Evolutionary conservation across 202 grass and related monocot species (phyloP).

Genomic region (Setaria italica): DNA sequence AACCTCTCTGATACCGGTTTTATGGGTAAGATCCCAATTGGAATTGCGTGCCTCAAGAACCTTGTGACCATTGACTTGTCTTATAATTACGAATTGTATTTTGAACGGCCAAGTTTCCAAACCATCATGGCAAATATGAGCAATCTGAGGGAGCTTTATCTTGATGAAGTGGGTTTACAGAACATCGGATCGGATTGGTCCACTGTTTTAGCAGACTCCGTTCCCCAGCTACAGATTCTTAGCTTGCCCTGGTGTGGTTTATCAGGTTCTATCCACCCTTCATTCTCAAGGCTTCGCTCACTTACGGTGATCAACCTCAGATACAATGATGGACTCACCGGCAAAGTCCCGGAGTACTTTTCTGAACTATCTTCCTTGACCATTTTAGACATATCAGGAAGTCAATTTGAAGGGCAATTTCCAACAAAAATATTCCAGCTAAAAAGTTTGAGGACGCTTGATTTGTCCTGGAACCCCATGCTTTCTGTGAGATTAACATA

Average conservation of each 20-base stretch:
- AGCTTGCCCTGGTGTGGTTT: conserved; percentile 37
- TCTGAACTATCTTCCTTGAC: conserved; percentile 39
- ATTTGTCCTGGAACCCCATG: conserved; percentile 37
- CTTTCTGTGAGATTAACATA: conserved; percentile 57
- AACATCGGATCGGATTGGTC: conserved; percentile 52
- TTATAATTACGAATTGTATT: rapidly evolving
- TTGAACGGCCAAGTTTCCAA: conserved; percentile 29
- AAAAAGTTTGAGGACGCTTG: conserved; percentile 46
- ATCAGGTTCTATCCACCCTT: conserved; percentile 46
- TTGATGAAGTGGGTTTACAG: conserved; percentile 53
- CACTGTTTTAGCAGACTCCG: conserved; percentile 15
- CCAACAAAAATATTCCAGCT: conserved; percentile 48
- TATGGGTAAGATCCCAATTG: conserved; percentile 34
- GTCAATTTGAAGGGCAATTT: conserved; percentile 43
- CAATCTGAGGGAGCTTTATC: conserved; percentile 48
- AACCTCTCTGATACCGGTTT: conserved; percentile 51
- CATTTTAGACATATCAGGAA: conserved; percentile 28
- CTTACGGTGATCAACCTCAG: conserved; percentile 36
- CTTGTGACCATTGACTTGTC: conserved; percentile 12
- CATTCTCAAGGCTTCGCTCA: conserved; percentile 44
- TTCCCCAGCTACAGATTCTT: conserved; percentile 44
- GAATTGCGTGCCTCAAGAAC: conserved; percentile 8
- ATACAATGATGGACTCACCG: conserved; percentile 31
- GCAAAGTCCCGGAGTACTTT: conserved; percentile 49
- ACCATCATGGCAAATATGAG: conserved; percentile 54